Evolutionary conservation across 2,329 filamentous ascomycete genomes (phyloP), one percentile per base, ranked within the genome.

Genomic region (Fusarium sp.): DNA sequence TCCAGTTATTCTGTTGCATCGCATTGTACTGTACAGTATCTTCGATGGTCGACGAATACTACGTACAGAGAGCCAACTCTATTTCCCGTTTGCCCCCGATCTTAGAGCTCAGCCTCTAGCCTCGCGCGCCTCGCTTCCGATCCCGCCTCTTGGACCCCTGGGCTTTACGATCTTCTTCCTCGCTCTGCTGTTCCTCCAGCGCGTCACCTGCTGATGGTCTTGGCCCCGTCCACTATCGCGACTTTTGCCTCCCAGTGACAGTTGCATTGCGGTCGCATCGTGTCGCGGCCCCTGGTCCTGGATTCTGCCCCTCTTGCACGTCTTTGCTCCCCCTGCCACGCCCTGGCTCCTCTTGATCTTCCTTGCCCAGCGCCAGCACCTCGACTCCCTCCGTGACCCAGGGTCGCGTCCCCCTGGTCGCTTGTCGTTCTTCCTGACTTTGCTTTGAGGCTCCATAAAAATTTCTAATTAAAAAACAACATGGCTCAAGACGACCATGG

Each of bases 391-490:
- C 68, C 68, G 70, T 74, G 67, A 68, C 66, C 75, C 72, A 73
- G 75, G 75, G 75, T 77, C 72, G 70, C 68, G 55, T 74, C 74
- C 68, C 72, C 70, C 73, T 65, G 70, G 69, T 73, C 70, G 57
- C 67, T 59, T 72, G 66, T 70, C 67, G 63, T 73, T 71, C 65
- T 74, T 77, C 73, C 73, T 72, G 71, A 72, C 77, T 77, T 77
- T 72, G 68, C 68, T 74, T 72, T 68, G 66, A 65, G 74, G 77
- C 77, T 78, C 77, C 77, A 79, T 79, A 78, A 79, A 77, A 77
- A 69, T 73, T 77, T 74, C 70, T 76, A 77, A 77, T 78, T 76
- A 77, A 77, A 77, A 63, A 75, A 70, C 74, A 75, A 74, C 71
- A 75, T 75, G 74, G 74, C 74, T 75, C 69, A 76, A 72, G 76